Conservation (phyloP, 1,139 yeast species). For the Suhomyces yuchorum region DNA sequence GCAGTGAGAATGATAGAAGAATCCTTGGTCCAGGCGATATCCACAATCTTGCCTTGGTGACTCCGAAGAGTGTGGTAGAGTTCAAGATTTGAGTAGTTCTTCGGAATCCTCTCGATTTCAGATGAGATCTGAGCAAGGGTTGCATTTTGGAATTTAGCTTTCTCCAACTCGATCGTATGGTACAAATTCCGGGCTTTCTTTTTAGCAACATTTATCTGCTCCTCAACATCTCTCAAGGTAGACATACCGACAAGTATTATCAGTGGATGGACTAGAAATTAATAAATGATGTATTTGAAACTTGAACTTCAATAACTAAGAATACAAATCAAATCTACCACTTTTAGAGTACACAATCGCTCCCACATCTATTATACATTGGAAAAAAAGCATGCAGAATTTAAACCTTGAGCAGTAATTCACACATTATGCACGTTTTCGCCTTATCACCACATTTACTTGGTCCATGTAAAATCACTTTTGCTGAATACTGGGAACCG, state of each 20-base stretch:
- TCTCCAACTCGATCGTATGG: slow-evolving; percentile 49
- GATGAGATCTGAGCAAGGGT: slow-evolving; percentile 43
- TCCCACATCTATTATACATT: slow-evolving; percentile 1
- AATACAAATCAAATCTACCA: background rate
- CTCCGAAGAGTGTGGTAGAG: slow-evolving; percentile 57
- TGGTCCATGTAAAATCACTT: slow-evolving; percentile 1
- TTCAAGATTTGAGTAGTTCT: slow-evolving; percentile 36
- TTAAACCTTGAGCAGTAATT: background rate
- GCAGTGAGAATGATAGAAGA: slow-evolving; percentile 65
- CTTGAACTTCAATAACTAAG: background rate
- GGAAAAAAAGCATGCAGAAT: background rate
- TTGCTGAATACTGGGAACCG: slow-evolving; percentile 27
- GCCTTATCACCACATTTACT: background rate
- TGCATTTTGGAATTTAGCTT: slow-evolving; percentile 47
- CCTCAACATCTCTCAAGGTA: slow-evolving; percentile 9
- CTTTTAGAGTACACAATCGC: background rate
- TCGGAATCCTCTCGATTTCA: slow-evolving; percentile 31
- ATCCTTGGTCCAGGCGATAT: slow-evolving; percentile 68
- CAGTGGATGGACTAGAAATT: background rate
- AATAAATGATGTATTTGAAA: background rate
- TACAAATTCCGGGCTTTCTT: slow-evolving; percentile 51
- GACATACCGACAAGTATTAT: background rate
- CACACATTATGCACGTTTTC: background rate
- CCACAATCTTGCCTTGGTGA: slow-evolving; percentile 73
- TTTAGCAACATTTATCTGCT: slow-evolving; percentile 39